Percentiles rank a stretch among this genome's conserved stretches.
These are phyloP conservation scores for Drechmeria coniospora DNA, from an alignment of 2,329 filamentous ascomycete genomes.

Conservation along the genomic window DNA sequence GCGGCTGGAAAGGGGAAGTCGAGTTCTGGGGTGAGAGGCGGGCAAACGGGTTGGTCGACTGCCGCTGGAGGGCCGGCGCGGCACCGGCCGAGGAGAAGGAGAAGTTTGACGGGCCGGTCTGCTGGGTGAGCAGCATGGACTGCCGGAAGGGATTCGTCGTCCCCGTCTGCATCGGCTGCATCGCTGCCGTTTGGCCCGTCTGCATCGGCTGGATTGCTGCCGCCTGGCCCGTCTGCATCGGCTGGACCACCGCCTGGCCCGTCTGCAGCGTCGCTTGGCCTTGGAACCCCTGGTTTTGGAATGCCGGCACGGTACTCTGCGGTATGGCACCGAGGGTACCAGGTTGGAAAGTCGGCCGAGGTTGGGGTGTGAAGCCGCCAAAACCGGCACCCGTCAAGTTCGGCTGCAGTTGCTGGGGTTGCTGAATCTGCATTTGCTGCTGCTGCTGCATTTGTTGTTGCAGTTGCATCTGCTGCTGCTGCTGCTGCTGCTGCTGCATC, in stretches of 20 bases:
- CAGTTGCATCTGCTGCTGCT: conserved; percentile 27
- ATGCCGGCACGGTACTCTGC: conserved; percentile 37
- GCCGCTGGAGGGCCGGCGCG: conserved; percentile 32
- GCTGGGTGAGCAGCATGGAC: conserved; percentile 59
- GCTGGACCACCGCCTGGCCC: conserved; percentile 3
- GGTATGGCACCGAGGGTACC: conserved; percentile 39
- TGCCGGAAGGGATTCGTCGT: conserved; percentile 88
- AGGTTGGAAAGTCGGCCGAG: conserved; percentile 40
- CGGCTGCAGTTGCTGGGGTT: conserved; percentile 27
- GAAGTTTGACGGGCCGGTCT: conserved; percentile 36
- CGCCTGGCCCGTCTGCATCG: conserved; percentile 19
- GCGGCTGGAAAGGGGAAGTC: conserved; percentile 13
- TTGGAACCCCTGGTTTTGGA: conserved; percentile 21
- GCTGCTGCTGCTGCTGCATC: conserved; percentile 24
- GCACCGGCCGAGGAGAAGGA: conserved; percentile 26
- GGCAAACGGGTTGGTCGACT: conserved; percentile 80
- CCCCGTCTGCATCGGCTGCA: conserved; percentile 28
- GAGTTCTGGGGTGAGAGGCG: conserved; percentile 37
- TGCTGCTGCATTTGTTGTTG: conserved; percentile 11
- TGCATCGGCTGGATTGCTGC: conserved; percentile 9
- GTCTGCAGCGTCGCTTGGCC: conserved; percentile 9
- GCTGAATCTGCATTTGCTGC: conserved; percentile 22
- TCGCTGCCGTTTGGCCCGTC: conserved; percentile 24
- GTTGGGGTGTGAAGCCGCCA: conserved; percentile 62
- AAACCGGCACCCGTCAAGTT: conserved; percentile 61